Conservation (phyloP, 2,329 filamentous ascomycete species). For the Ceratocystis destructans region DNA sequence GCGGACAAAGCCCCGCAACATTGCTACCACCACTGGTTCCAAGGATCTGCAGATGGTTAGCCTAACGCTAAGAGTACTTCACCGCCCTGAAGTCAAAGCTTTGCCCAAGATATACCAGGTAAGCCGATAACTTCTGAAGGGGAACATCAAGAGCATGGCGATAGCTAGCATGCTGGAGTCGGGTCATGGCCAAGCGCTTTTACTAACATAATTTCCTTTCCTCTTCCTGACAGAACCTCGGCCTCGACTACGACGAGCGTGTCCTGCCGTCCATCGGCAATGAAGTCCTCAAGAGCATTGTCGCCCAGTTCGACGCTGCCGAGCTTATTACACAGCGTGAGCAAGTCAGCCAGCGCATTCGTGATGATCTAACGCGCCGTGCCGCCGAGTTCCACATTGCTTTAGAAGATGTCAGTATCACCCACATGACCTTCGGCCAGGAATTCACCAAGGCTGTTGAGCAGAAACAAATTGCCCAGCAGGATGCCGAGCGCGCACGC, state of each 20-base stretch:
- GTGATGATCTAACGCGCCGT: constrained; percentile 77
- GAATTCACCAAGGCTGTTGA: constrained; percentile 98
- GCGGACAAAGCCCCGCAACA: constrained; percentile 91
- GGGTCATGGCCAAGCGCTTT: background rate
- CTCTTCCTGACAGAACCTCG: constrained; percentile 57
- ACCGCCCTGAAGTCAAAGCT: constrained; percentile 82
- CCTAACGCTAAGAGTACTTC: constrained; percentile 87
- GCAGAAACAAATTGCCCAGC: constrained; percentile 99
- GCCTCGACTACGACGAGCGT: constrained; percentile 95
- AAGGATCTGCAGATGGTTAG: constrained; percentile 99
- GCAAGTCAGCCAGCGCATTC: constrained; percentile 90
- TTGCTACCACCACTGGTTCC: constrained; percentile 91
- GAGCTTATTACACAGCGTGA: constrained; percentile 99
- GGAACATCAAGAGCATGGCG: background rate
- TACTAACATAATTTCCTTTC: constrained; percentile 12
- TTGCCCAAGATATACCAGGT: constrained; percentile 99
- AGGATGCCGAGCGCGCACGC: constrained; percentile 90
- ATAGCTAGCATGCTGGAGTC: background rate
- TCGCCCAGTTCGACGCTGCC: constrained; percentile 95
- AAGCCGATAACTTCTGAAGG: constrained; percentile 20
- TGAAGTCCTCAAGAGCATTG: constrained; percentile 96
- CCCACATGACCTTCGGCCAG: constrained; percentile 98
- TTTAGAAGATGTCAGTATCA: constrained; percentile 96
- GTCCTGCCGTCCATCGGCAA: constrained; percentile 98
- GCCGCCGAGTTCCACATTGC: constrained; percentile 97